Conservation (phyloP, 768 basidiomycete species). For the Pulveroboletus sp. region DNA sequence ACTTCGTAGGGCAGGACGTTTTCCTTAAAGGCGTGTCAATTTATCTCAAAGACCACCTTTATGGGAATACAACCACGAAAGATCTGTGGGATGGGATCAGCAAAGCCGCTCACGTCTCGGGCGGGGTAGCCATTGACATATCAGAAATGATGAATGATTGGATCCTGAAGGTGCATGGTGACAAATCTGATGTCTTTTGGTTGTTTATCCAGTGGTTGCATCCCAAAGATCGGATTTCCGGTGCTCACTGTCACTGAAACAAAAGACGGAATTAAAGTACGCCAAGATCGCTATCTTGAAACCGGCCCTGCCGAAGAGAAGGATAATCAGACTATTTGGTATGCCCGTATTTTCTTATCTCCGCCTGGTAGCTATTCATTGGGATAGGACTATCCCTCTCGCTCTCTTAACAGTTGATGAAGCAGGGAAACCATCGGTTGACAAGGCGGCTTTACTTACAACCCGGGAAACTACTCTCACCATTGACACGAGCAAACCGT, state of each 20-base stretch:
- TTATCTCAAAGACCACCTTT: constrained; percentile 87
- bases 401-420: constrained; percentile 60
- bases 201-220: neutral
- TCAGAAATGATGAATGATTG: constrained; percentile 85
- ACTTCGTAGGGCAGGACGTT: constrained; percentile 81
- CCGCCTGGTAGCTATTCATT: neutral
- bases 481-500: constrained; percentile 71
- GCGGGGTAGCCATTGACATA: constrained; percentile 48
- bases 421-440: constrained; percentile 52
- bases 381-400: constrained; percentile 73
- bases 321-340: constrained; percentile 90
- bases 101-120: constrained; percentile 53
- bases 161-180: constrained; percentile 63
- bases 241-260: constrained; percentile 83
- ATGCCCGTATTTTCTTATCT: constrained; percentile 5
- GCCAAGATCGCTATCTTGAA: constrained; percentile 90
- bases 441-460: constrained; percentile 61
- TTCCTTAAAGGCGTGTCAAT: constrained; percentile 88
- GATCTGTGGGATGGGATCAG: constrained; percentile 88
- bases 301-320: constrained; percentile 73
- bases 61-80: constrained; percentile 76
- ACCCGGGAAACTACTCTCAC: constrained; percentile 64
- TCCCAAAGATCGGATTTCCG: constrained; percentile 70
- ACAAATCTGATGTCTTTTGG: neutral
- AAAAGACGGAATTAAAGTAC: constrained; percentile 64